These are phyloP conservation scores for Herpetospermum pedunculosum DNA, from an alignment of 306 rosid species.

Conservation along the genomic window DNA sequence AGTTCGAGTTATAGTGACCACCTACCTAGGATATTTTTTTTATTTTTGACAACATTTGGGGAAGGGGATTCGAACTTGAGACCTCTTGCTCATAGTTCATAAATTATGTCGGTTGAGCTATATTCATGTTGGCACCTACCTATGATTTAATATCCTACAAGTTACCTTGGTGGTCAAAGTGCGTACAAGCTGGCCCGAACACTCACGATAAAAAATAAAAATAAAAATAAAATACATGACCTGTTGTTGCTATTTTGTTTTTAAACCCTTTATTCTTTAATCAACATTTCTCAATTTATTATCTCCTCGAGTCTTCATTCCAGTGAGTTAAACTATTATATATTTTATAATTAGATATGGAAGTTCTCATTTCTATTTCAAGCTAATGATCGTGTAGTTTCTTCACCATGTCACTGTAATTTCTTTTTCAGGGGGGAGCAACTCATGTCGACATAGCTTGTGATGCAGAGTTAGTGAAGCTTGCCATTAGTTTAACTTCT, in stretches of 20 bases:
- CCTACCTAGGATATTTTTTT: too few species aligned
- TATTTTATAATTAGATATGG: background rate
- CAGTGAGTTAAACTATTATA: background rate
- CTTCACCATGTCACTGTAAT: background rate
- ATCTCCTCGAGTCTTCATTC: background rate
- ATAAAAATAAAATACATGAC: too few species aligned
- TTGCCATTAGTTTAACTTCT: slow-evolving; percentile 72
- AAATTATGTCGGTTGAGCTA: too few species aligned
- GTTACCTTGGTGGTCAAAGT: too few species aligned
- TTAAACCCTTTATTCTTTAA: background rate
- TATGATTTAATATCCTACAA: too few species aligned
- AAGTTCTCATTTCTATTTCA: background rate
- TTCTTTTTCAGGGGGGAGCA: slow-evolving; percentile 62
- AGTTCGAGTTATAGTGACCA: too few species aligned
- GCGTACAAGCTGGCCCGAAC: too few species aligned
- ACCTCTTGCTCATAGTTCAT: too few species aligned
- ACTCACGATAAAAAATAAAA: too few species aligned
- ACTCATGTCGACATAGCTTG: slow-evolving; percentile 97
- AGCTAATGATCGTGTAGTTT: background rate
- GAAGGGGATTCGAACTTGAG: too few species aligned
- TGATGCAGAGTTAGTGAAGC: slow-evolving; percentile 84
- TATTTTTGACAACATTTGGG: too few species aligned
- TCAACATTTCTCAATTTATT: background rate
- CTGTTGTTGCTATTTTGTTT: background rate
- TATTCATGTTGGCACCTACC: too few species aligned